A percentile compares a stretch with the other conserved stretches of the same genome.
phyloP scores from a whole-genome alignment of 805 yeast genomes.

The Metschnikowia aberdeeniae region DNA sequence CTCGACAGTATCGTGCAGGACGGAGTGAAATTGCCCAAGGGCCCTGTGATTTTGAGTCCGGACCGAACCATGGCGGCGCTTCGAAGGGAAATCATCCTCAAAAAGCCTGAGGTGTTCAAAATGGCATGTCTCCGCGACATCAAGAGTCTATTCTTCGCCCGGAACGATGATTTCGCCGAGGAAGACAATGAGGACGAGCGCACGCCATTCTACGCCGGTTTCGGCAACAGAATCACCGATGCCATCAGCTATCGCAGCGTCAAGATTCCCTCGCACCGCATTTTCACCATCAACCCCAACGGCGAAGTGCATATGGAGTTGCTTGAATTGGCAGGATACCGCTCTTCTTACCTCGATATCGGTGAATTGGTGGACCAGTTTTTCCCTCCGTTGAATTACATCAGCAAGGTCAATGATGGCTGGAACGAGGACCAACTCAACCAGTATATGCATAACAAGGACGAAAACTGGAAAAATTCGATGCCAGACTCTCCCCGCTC shows the following conservation, averaged over 20 bases:
- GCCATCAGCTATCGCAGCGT: conserved; percentile 93
- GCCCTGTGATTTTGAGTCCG: conserved; percentile 93
- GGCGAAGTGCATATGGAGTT: conserved; percentile 98
- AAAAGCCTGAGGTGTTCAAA: conserved; percentile 97
- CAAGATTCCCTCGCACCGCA: conserved; percentile 88
- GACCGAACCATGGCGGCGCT: conserved; percentile 96
- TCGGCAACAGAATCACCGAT: conserved; percentile 95
- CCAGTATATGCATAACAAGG: conserved; percentile 27
- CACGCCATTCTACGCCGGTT: conserved; percentile 95
- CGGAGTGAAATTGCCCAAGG: conserved; percentile 66
- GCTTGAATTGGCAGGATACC: conserved; percentile 88
- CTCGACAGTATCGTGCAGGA: conserved; percentile 71
- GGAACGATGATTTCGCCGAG: conserved; percentile 5
- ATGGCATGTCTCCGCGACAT: conserved; percentile 95
- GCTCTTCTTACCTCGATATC: conserved; percentile 80
- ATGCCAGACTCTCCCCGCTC: conserved; percentile 21
- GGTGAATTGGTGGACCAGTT: conserved; percentile 95
- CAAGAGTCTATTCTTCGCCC: conserved; percentile 55
- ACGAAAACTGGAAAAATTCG: conserved; percentile 4
- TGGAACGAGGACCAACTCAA: conserved; percentile 36
- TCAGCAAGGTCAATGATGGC: conserved; percentile 27
- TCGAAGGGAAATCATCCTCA: conserved; percentile 83
- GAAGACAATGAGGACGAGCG: conserved; percentile 38
- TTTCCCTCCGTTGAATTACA: conserved; percentile 69
- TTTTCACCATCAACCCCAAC: conserved; percentile 92